Percentiles rank a stretch among this genome's conserved stretches.
phyloP scores from a whole-genome alignment of 2,329 filamentous ascomycete genomes.

The Pyrenochaeta sp. region DNA sequence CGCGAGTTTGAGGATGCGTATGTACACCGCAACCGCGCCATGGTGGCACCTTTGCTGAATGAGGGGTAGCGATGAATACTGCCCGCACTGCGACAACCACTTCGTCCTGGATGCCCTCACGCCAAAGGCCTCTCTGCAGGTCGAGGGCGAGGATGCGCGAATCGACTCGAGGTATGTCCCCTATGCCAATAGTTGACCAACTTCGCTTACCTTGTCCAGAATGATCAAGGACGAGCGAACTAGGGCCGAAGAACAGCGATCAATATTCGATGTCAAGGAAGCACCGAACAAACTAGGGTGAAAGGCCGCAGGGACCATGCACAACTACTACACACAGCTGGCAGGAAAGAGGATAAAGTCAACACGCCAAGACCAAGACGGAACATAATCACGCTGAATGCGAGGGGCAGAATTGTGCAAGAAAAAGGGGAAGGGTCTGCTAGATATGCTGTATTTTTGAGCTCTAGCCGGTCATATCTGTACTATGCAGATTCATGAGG shows the following conservation, averaged over 20 bases:
- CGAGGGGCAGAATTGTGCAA: slow-evolving; percentile 12
- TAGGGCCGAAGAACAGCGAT: slow-evolving; percentile 65
- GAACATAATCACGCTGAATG: slow-evolving; percentile 16
- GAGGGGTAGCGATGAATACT: slow-evolving; percentile 83
- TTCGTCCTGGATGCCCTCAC: slow-evolving; percentile 90
- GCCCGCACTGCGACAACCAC: slow-evolving; percentile 98
- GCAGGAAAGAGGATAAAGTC: not conserved
- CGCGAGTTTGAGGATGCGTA: slow-evolving; percentile 84
- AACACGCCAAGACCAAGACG: not conserved
- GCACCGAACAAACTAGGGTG: slow-evolving; percentile 80
- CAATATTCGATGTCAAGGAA: slow-evolving; percentile 79
- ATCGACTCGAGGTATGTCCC: slow-evolving; percentile 72
- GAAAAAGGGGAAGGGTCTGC: slow-evolving; percentile 12
- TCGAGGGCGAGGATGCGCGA: slow-evolving; percentile 91
- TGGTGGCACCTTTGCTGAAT: slow-evolving; percentile 12
- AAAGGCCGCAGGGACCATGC: slow-evolving; percentile 24
- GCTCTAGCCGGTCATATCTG: slow-evolving; percentile 35
- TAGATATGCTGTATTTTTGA: slow-evolving; percentile 38
- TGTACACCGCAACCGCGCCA: not conserved
- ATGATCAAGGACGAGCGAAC: slow-evolving; percentile 94
- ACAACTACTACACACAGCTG: not conserved
- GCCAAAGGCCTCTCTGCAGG: slow-evolving; percentile 80
- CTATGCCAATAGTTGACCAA: too few species aligned
- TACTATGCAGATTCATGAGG: slow-evolving; percentile 39
- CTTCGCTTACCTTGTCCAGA: slow-evolving; percentile 44